Conservation (phyloP, 2,329 filamentous ascomycete genomes). For the Colletotrichum destructivum region DNA sequence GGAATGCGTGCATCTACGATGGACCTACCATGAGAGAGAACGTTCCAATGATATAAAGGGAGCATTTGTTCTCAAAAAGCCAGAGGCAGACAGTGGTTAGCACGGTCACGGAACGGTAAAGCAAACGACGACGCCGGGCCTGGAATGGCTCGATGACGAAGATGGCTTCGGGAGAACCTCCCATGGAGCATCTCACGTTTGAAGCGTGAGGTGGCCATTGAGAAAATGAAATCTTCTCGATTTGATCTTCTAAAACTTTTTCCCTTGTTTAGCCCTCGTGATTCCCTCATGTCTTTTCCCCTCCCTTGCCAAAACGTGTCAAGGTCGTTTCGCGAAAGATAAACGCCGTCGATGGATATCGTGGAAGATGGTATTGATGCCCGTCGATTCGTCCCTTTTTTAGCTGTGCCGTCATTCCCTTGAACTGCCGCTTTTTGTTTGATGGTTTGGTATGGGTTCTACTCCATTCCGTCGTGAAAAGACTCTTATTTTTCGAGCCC, state of each 20-base stretch:
- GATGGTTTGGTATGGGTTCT: neutral
- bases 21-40: conserved; percentile 40
- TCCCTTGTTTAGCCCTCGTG: conserved; percentile 50
- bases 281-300: conserved; percentile 43
- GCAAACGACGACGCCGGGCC: conserved; percentile 23
- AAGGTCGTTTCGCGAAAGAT: conserved; percentile 17
- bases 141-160: conserved; percentile 27
- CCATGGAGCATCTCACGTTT: conserved; percentile 81
- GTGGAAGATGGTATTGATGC: conserved; percentile 3
- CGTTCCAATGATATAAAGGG: conserved; percentile 39
- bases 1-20: conserved; percentile 44
- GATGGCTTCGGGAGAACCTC: conserved; percentile 78
- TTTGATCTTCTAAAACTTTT: conserved; percentile 45
- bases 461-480: neutral
- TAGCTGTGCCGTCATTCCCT: conserved; percentile 21
- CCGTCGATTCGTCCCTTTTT: conserved; percentile 16
- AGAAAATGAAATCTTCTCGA: conserved; percentile 66
- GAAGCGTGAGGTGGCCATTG: conserved; percentile 81
- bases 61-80: conserved; percentile 7
- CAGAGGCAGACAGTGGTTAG: conserved; percentile 17
- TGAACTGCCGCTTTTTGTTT: conserved; percentile 37
- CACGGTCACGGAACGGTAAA: conserved; percentile 23
- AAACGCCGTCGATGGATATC: conserved; percentile 37
- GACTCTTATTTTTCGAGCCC: neutral
- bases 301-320: conserved; percentile 31